These are phyloP conservation scores for Schizosaccharomyces pombe DNA, from an alignment of 805 yeast species.

Conservation along the genomic window DNA sequence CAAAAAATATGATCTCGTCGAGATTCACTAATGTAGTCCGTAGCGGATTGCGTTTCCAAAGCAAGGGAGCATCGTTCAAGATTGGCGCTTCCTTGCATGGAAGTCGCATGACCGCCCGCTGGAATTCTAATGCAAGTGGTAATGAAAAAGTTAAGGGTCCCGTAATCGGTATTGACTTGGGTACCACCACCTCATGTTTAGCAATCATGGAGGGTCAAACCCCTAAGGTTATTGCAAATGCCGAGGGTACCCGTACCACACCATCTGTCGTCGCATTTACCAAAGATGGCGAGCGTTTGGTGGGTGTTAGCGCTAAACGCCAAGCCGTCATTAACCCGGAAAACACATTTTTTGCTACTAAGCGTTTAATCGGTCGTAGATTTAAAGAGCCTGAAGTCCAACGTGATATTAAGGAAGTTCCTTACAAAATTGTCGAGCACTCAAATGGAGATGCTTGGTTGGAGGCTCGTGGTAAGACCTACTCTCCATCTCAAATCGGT, in stretches of 20 bases:
- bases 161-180: conserved; percentile 68
- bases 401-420: conserved; percentile 66
- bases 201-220: conserved; percentile 53
- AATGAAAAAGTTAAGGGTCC: conserved; percentile 28
- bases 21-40: too few species aligned
- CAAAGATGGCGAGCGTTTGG: conserved; percentile 71
- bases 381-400: conserved; percentile 76
- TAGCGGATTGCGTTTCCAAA: neutral
- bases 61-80: neutral
- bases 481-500: conserved; percentile 91
- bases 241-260: conserved; percentile 58
- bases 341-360: conserved; percentile 83
- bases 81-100: neutral
- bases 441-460: conserved; percentile 91
- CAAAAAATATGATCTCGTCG: too few species aligned
- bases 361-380: conserved; percentile 84
- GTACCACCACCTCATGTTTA: conserved; percentile 78
- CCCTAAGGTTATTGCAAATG: conserved; percentile 59
- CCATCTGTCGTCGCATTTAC: conserved; percentile 92
- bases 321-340: conserved; percentile 88
- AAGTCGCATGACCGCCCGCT: conserved; percentile 16
- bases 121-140: conserved; percentile 19
- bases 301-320: conserved; percentile 88
- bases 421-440: conserved; percentile 78
- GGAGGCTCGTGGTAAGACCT: conserved; percentile 63